Conservation (phyloP, 257 asterid species). For the Marsdenia floribunda region DNA sequence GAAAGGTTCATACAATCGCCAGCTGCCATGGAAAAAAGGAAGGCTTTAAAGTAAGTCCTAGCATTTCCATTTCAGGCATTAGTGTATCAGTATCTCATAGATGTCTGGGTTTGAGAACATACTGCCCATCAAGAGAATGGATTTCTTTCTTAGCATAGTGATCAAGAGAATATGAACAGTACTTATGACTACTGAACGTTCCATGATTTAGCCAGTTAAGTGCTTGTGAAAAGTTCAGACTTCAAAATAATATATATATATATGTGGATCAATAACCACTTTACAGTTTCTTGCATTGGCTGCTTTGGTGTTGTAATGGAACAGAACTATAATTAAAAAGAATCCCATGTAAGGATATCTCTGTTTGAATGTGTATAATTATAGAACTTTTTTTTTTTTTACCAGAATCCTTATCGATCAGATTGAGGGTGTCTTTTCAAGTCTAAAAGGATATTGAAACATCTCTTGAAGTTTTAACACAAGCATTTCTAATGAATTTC, state of each 20-base stretch:
- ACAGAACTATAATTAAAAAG: neutral
- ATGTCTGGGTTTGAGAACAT: no score
- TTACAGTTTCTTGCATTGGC: neutral
- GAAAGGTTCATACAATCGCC: constrained; percentile 5
- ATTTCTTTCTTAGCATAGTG: neutral
- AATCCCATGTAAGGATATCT: neutral
- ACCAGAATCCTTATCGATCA: neutral
- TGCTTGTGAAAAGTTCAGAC: neutral
- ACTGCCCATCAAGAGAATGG: no score
- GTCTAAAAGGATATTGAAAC: neutral
- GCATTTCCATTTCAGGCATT: no score
- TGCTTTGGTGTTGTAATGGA: neutral
- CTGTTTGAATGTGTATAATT: neutral
- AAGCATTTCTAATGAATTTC: neutral
- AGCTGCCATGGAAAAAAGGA: neutral
- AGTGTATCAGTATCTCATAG: no score
- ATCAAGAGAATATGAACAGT: neutral
- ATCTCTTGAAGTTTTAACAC: neutral
- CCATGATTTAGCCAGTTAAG: neutral
- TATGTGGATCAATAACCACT: neutral
- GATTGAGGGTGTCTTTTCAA: no score
- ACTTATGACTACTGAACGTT: neutral
- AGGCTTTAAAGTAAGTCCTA: constrained; percentile 12
- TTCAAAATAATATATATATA: neutral
- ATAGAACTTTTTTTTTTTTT: neutral